Percentiles rank a stretch among this genome's conserved stretches.
Evolutionary conservation across 2,329 filamentous ascomycete genomes (phyloP).

Genomic region (Magnaporthiopsis rhizophila): DNA sequence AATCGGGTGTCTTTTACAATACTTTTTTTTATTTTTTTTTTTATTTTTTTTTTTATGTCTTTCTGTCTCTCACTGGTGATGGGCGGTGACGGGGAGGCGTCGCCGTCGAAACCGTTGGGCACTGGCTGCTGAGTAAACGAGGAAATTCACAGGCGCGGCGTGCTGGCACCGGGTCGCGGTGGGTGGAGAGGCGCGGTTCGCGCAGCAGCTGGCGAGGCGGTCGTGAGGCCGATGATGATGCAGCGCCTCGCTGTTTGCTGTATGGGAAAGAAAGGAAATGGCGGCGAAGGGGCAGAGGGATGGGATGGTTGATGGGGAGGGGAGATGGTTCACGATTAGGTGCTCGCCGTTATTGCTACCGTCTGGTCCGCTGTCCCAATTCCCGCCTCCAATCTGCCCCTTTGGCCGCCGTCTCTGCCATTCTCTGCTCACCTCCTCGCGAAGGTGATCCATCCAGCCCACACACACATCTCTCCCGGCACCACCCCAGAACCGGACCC

Average conservation of each 20-base stretch:
- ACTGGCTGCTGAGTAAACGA: neutral
- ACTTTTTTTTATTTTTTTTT: too few species aligned
- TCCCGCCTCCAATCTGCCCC: slow-evolving; percentile 18
- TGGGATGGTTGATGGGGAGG: slow-evolving; percentile 11
- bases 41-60: too few species aligned
- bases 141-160: neutral
- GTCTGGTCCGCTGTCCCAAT: slow-evolving; percentile 5
- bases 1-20: neutral
- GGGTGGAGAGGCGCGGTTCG: neutral
- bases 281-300: slow-evolving; percentile 11
- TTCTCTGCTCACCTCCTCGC: slow-evolving; percentile 19
- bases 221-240: slow-evolving; percentile 9
- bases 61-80: neutral
- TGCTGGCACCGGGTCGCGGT: neutral
- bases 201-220: neutral
- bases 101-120: too few species aligned
- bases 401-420: slow-evolving; percentile 19
- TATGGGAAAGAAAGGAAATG: slow-evolving; percentile 1
- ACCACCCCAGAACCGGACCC: slow-evolving; percentile 10
- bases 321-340: slow-evolving; percentile 9
- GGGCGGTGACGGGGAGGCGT: neutral
- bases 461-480: slow-evolving; percentile 8
- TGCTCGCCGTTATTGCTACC: slow-evolving; percentile 1
- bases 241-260: neutral
- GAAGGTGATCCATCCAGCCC: slow-evolving; percentile 22